These are phyloP conservation scores for Aspergillus fijiensis DNA, from an alignment of 2,329 filamentous ascomycete species.

Conservation along the genomic window DNA sequence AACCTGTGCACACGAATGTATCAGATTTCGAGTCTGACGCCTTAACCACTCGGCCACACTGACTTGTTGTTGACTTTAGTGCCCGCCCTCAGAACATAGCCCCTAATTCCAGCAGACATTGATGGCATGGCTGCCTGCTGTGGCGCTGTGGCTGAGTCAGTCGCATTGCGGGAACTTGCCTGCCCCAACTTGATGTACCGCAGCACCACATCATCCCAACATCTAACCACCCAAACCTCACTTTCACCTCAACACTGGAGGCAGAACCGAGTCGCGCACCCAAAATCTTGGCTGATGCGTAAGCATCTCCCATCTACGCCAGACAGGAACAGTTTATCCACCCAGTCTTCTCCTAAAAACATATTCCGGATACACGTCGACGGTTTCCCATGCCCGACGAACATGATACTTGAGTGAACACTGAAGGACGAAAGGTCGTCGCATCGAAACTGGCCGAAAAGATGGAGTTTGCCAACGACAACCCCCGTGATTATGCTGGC, in stretches of 20 bases:
- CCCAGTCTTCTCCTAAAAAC: neutral
- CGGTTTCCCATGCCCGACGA: conserved; percentile 7
- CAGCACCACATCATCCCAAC: neutral
- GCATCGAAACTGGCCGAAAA: conserved; percentile 14
- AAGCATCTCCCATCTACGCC: neutral
- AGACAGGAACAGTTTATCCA: neutral
- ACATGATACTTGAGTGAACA: conserved; percentile 28
- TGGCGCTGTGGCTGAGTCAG: neutral
- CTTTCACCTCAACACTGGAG: neutral
- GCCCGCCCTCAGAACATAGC: neutral
- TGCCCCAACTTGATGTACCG: neutral
- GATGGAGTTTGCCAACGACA: conserved; percentile 31
- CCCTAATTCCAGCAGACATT: no score
- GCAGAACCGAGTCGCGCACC: neutral
- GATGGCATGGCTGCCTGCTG: neutral
- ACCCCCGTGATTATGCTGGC: conserved; percentile 22
- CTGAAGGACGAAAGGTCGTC: conserved; percentile 20
- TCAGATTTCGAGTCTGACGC: neutral
- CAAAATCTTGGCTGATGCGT: neutral
- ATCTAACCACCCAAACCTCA: neutral
- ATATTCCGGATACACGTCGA: neutral
- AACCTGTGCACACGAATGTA: neutral
- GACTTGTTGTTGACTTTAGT: neutral
- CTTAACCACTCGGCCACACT: neutral
- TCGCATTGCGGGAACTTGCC: neutral